Evolutionary conservation across 176 grass and related monocot genomes (phyloP).

Genomic region (Ampelocalamus luodianensis): DNA sequence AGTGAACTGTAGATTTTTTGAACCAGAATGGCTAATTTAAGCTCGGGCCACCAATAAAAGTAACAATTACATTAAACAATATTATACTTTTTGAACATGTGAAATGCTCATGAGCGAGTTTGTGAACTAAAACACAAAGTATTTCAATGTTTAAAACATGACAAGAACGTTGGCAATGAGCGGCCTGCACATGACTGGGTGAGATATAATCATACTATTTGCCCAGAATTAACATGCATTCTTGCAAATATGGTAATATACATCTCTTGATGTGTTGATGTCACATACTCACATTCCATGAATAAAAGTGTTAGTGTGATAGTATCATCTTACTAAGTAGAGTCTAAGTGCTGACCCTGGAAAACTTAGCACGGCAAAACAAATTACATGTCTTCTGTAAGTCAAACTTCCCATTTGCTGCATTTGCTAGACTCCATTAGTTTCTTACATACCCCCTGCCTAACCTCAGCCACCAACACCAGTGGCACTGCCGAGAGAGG

Average conservation of each 20-base stretch:
- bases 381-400: not conserved
- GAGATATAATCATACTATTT: not conserved
- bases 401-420: not conserved
- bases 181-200: not conserved
- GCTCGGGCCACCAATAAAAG: not conserved
- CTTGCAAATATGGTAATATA: not conserved
- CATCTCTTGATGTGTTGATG: not conserved
- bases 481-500: too few species aligned
- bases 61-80: not conserved
- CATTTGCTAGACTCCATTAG: not conserved
- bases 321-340: not conserved
- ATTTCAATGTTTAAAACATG: not conserved
- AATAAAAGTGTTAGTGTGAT: not conserved
- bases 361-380: not conserved
- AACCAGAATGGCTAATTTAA: not conserved
- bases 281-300: not conserved
- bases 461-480: not conserved
- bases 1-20: conserved; percentile 12
- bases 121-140: not conserved
- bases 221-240: not conserved
- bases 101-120: not conserved
- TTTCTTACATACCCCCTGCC: not conserved
- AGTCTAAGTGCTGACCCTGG: not conserved
- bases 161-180: not conserved
- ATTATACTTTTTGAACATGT: not conserved